Conservation (phyloP, 768 basidiomycete genomes). For the Brasilioporus rufonigricans region DNA sequence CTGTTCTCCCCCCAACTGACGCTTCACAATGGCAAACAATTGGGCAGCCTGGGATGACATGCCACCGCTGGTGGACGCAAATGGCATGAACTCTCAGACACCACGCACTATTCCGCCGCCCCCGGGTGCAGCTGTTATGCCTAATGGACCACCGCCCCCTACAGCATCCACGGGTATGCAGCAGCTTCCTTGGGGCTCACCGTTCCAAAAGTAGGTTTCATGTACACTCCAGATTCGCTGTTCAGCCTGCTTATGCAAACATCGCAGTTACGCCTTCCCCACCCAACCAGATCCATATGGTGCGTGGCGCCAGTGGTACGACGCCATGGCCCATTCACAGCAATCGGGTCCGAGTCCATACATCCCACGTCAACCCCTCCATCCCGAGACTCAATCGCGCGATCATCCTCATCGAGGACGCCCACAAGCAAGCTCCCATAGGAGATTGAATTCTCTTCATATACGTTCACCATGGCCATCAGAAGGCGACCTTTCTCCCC, state of each 20-base stretch:
- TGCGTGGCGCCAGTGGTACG: conserved; percentile 4
- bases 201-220: conserved; percentile 15
- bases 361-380: conserved; percentile 22
- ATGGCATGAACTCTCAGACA: neutral
- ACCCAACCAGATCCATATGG: conserved; percentile 16
- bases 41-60: conserved; percentile 24
- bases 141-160: conserved; percentile 13
- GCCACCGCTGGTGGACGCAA: conserved; percentile 26
- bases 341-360: conserved; percentile 30
- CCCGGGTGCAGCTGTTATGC: conserved; percentile 14
- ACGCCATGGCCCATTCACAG: conserved; percentile 9
- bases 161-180: conserved; percentile 2
- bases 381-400: conserved; percentile 9
- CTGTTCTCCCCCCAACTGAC: neutral
- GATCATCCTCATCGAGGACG: conserved; percentile 4
- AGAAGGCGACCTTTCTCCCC: conserved; percentile 21
- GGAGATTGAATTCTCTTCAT: conserved; percentile 3
- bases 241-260: conserved; percentile 1
- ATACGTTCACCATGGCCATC: conserved; percentile 13
- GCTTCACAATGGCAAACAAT: conserved; percentile 14
- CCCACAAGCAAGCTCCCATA: neutral
- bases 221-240: neutral
- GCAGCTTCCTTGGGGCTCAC: conserved; percentile 15
- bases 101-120: conserved; percentile 25
- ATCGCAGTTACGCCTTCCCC: conserved; percentile 5